Conservation (phyloP, 2,329 filamentous ascomycete species). For the Amesomyces nigricolor region DNA sequence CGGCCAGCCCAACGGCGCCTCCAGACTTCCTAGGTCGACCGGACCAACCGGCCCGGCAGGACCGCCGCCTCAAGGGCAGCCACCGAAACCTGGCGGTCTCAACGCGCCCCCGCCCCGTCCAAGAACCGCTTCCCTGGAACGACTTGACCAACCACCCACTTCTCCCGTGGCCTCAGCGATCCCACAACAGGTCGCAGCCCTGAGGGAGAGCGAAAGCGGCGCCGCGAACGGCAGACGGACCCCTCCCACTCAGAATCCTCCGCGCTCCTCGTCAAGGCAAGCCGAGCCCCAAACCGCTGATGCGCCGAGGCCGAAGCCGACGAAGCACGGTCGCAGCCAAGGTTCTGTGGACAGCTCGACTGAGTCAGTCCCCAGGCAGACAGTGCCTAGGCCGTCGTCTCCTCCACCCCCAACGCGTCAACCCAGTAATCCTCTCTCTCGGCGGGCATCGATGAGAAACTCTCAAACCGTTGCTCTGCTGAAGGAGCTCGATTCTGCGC, state of each 20-base stretch:
- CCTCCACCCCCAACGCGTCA: slow-evolving; percentile 55
- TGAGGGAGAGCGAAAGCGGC: slow-evolving; percentile 43
- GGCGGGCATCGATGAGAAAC: slow-evolving; percentile 56
- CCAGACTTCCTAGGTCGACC: slow-evolving; percentile 38
- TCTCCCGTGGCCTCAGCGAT: slow-evolving; percentile 43
- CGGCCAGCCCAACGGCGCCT: slow-evolving; percentile 29
- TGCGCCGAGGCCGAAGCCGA: slow-evolving; percentile 38
- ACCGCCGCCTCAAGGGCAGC: slow-evolving; percentile 51
- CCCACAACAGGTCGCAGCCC: slow-evolving; percentile 33
- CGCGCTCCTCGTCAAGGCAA: slow-evolving; percentile 32
- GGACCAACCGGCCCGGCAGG: slow-evolving; percentile 38
- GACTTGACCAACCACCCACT: slow-evolving; percentile 31
- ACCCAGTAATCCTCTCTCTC: slow-evolving; percentile 51
- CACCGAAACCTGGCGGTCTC: slow-evolving; percentile 41
- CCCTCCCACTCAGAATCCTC: slow-evolving; percentile 42
- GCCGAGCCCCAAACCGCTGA: slow-evolving; percentile 28
- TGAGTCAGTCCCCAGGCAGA: slow-evolving; percentile 47
- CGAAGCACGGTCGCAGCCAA: slow-evolving; percentile 53
- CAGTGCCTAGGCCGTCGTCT: slow-evolving; percentile 44
- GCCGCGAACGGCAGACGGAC: slow-evolving; percentile 58
- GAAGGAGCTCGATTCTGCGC: slow-evolving; percentile 79
- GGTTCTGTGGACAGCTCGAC: slow-evolving; percentile 63
- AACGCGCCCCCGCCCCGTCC: slow-evolving; percentile 39
- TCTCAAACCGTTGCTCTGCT: slow-evolving; percentile 67
- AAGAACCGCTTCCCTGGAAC: slow-evolving; percentile 47